Base-by-base conservation (phyloP, 768 basidiomycete genomes). In the Mycena epipterygia region DNA sequence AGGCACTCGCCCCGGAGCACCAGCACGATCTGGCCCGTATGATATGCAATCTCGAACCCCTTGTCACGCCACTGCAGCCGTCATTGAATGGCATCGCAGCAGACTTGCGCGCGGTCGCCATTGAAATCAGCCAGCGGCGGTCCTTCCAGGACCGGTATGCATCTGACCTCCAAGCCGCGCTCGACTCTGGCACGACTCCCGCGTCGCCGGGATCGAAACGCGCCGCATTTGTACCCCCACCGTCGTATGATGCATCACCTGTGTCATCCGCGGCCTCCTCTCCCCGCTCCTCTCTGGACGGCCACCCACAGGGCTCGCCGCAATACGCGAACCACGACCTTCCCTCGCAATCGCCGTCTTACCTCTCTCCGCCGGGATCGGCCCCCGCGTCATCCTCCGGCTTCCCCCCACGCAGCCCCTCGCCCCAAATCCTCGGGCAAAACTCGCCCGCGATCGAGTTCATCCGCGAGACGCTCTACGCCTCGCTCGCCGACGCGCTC, bases 391-490 rank as follows among this genome's bases (percentile, higher is more conserved):
- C 73, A 12, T 75, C 57, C 71, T 62, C 76, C 59, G 35, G 71
- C 39, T 73, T 70, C 56, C 70, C 76, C 48, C 42, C 80, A 21
- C 82, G 74, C 72, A 80, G 68, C 35, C 63, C 70, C 3, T 81
- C 83, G 0, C 84, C 82, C 0, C 81, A 86, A 7, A 77, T 88
- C 35, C 80, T 88, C 29, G 74, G 84, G 0, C 83, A 84, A 19
- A 82, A 87, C 25, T 88, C 92, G 0, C 88, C 89, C 5, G 91
- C 89, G 0, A 91, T 96, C 72, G 88, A 90, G 63, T 84, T 93
- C 76, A 95, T 96, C 68, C 92, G 95, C 30, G 94, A 96, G 79
- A 95, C 95, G 0, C 87, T 96, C 21, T 96, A 95, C 79, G 93
- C 95, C 0, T 88, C 93, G 2, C 84, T 96, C 4, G 94, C 86